Conservation (phyloP, 345 rosid genomes). For the Dipteronia dyeriana region DNA sequence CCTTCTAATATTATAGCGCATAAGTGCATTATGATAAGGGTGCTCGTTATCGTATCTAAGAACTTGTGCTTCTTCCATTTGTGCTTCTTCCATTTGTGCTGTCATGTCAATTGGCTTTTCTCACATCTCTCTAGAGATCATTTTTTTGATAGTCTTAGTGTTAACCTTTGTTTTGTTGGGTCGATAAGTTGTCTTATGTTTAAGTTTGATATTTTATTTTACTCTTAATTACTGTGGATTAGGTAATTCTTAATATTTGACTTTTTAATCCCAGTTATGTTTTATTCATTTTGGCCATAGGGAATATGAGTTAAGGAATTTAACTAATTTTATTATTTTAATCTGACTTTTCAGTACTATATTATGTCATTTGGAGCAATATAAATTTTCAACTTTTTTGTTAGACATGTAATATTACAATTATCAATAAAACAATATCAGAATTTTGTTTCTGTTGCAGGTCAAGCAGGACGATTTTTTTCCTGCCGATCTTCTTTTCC, state of each 20-base stretch:
- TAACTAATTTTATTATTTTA: not conserved
- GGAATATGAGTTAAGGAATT: not conserved
- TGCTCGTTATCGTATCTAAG: not conserved
- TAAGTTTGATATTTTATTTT: not conserved
- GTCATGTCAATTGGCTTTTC: not conserved
- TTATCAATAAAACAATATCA: constrained; percentile 3
- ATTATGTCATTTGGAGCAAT: not conserved
- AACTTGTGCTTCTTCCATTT: not conserved
- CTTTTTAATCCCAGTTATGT: not conserved
- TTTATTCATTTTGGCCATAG: constrained; percentile 6
- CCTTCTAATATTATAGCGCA: not conserved
- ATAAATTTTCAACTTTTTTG: not conserved
- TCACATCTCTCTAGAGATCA: not conserved
- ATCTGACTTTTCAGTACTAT: not conserved
- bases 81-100: not conserved
- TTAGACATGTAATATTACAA: not conserved
- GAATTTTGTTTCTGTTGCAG: constrained; percentile 49
- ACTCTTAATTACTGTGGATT: constrained; percentile 8
- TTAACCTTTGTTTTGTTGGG: not conserved
- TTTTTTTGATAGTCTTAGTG: not conserved
- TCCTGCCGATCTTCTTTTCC: constrained; percentile 93
- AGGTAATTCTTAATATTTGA: not conserved
- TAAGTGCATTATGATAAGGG: not conserved
- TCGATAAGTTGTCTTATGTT: not conserved
- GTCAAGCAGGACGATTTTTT: constrained; percentile 90